These are phyloP conservation scores for Malassezia arunalokei DNA, from an alignment of 1,284 basidiomycete genomes.

Conservation along the genomic window DNA sequence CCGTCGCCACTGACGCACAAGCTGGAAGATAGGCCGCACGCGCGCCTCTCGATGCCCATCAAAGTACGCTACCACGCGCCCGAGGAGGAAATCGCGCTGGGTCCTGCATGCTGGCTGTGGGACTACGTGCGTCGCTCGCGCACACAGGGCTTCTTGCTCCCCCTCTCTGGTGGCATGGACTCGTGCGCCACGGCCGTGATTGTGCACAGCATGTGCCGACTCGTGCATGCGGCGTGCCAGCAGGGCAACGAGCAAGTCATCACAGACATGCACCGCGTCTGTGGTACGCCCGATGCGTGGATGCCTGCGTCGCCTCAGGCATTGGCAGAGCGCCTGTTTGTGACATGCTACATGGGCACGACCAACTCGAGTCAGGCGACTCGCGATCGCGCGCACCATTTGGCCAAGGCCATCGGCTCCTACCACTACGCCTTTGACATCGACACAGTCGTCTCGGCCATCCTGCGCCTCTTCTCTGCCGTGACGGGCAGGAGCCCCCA, in stretches of 20 bases:
- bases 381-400: constrained; percentile 66
- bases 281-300: constrained; percentile 67
- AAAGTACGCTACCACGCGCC: constrained; percentile 48
- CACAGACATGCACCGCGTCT: constrained; percentile 74
- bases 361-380: constrained; percentile 86
- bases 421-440: constrained; percentile 90
- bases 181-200: constrained; percentile 92
- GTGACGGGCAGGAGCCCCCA: constrained; percentile 71
- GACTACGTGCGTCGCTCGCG: constrained; percentile 89
- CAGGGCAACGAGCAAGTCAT: constrained; percentile 66
- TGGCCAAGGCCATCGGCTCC: constrained; percentile 61
- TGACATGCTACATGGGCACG: constrained; percentile 98
- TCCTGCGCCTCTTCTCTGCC: constrained; percentile 67
- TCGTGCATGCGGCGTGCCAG: constrained; percentile 64
- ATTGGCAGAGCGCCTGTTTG: constrained; percentile 75
- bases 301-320: constrained; percentile 73
- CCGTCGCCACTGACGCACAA: constrained; percentile 48
- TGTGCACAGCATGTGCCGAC: constrained; percentile 86
- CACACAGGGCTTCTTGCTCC: constrained; percentile 89
- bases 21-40: background rate
- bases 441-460: constrained; percentile 75
- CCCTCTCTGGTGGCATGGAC: constrained; percentile 93
- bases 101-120: constrained; percentile 98
- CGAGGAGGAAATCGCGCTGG: constrained; percentile 95
- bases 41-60: background rate